phyloP scores from a whole-genome alignment of 2,329 filamentous ascomycete species.

The Exophiala sp. region DNA sequence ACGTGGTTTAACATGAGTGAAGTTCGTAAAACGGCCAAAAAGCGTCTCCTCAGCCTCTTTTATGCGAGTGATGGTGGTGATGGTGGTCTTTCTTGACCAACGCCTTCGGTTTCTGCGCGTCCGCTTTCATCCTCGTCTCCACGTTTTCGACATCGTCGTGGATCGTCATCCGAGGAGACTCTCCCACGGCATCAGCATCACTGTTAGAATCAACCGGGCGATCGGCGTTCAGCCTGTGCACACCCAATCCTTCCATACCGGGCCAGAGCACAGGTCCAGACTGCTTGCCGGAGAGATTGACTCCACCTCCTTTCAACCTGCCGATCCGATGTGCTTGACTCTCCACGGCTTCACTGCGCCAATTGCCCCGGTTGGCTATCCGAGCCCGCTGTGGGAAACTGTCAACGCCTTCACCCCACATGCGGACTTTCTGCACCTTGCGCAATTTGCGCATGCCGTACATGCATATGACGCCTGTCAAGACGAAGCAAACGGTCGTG shows the following conservation, averaged over 20 bases:
- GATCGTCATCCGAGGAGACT: conserved; percentile 5
- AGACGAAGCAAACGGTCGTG: conserved; percentile 64
- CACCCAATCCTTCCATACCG: conserved; percentile 29
- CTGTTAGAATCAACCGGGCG: conserved; percentile 2
- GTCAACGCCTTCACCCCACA: conserved; percentile 64
- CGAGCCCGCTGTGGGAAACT: conserved; percentile 30
- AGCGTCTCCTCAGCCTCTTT: not conserved
- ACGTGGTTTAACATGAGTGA: no score
- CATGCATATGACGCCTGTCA: conserved; percentile 73
- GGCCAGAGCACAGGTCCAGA: conserved; percentile 28
- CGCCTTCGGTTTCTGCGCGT: conserved; percentile 11
- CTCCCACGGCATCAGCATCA: not conserved
- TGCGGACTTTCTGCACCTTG: conserved; percentile 81
- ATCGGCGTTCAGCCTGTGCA: conserved; percentile 22
- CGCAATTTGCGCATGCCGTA: conserved; percentile 82
- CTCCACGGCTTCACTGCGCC: conserved; percentile 44
- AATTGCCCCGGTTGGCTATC: conserved; percentile 32
- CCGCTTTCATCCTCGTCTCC: conserved; percentile 21
- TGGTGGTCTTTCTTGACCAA: conserved; percentile 8
- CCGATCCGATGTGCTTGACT: conserved; percentile 36
- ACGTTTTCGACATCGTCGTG: conserved; percentile 18
- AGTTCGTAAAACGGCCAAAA: no score
- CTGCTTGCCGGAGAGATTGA: conserved; percentile 7
- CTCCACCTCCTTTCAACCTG: conserved; percentile 33
- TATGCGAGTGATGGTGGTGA: not conserved